These are phyloP conservation scores for Aspergillus sojae DNA, from an alignment of 2,329 filamentous ascomycete species.

Conservation along the genomic window DNA sequence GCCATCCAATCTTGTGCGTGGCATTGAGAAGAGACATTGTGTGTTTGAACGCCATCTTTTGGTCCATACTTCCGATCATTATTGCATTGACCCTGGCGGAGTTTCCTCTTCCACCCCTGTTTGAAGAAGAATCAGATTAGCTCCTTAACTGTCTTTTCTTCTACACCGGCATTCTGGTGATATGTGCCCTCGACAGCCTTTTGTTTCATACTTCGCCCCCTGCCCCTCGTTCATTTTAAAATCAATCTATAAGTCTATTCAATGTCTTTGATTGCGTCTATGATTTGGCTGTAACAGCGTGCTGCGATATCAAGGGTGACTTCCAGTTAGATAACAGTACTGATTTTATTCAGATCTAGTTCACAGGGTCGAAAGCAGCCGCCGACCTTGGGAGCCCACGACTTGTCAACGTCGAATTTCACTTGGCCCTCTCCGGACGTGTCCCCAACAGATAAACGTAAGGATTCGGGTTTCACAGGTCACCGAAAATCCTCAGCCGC, in stretches of 20 bases:
- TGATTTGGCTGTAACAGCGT: neutral
- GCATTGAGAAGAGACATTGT: neutral
- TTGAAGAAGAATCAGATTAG: neutral
- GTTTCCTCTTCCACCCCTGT: neutral
- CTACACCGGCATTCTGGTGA: neutral
- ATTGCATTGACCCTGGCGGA: neutral
- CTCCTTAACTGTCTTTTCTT: neutral
- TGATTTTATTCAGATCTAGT: constrained; percentile 27
- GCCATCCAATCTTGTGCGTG: neutral
- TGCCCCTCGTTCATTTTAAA: neutral
- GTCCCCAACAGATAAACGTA: constrained; percentile 42
- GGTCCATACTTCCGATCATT: neutral
- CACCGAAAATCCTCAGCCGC: constrained; percentile 39
- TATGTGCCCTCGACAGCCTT: neutral
- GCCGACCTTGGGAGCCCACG: constrained; percentile 20
- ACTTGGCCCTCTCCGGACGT: constrained; percentile 39
- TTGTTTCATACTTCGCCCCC: neutral
- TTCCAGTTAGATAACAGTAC: neutral
- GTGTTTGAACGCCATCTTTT: neutral
- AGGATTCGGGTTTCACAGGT: constrained; percentile 34
- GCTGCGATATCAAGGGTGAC: neutral
- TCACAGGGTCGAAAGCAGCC: constrained; percentile 23
- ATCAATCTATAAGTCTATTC: too few species aligned
- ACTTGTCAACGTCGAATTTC: constrained; percentile 36
- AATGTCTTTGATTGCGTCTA: neutral